Evolutionary conservation across 805 yeast species (phyloP).

Genomic region (Wickerhamomyces chambardii): DNA sequence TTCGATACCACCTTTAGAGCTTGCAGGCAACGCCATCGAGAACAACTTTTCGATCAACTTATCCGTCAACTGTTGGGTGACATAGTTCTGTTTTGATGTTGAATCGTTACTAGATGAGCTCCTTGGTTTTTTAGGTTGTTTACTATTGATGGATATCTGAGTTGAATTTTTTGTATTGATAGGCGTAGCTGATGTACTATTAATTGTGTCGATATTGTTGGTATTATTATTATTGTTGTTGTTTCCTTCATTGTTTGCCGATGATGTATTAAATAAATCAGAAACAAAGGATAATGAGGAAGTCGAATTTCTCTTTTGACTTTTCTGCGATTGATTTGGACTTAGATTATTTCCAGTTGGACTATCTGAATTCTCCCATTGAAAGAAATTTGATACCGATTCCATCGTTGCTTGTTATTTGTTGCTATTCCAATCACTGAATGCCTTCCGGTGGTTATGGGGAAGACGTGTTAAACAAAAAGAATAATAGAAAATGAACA

Average conservation of each 20-base stretch:
- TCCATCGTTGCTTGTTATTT: too few relatives aligned
- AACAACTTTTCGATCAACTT: conserved; percentile 64
- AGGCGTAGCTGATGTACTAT: background rate
- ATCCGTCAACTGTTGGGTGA: conserved; percentile 38
- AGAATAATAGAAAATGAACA: too few relatives aligned
- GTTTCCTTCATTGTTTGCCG: background rate
- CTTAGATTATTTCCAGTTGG: too few relatives aligned
- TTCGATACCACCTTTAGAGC: conserved; percentile 34
- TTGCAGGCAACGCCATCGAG: conserved; percentile 63
- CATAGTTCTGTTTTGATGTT: background rate
- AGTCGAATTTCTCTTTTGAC: background rate
- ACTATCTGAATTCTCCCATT: conserved; percentile 13
- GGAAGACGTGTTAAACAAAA: too few relatives aligned
- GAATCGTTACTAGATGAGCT: background rate
- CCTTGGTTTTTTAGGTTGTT: too few relatives aligned
- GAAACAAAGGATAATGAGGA: background rate
- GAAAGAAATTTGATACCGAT: conserved; percentile 18
- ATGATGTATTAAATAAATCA: background rate
- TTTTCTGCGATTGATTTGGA: background rate
- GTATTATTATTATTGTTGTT: too few relatives aligned
- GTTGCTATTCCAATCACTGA: too few relatives aligned
- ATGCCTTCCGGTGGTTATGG: too few relatives aligned
- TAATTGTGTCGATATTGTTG: background rate
- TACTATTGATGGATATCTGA: background rate
- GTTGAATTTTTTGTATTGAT: background rate